Percentiles rank a stretch among this genome's conserved stretches.
Conservation (phyloP, 176 grass and related monocot genomes). For the Avena sativa region DNA sequence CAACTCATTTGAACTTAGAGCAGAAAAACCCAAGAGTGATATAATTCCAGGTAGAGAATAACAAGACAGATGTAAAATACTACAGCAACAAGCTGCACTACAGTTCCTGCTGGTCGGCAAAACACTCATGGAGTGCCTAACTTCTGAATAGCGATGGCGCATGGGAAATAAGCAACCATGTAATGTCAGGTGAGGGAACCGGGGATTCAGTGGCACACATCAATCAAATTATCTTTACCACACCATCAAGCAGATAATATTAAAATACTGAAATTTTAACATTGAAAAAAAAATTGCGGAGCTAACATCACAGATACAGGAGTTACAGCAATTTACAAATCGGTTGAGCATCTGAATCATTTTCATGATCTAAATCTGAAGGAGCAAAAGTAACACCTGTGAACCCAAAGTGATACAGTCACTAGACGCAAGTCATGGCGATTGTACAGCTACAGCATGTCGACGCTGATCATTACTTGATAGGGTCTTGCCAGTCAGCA, state of each 20-base stretch:
- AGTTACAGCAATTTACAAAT: conserved; percentile 27
- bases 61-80: background rate
- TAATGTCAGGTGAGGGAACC: background rate
- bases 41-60: background rate
- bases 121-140: background rate
- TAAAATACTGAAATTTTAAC: background rate
- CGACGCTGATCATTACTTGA: background rate
- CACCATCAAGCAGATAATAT: background rate
- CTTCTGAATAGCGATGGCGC: background rate
- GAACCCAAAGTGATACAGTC: conserved; percentile 30
- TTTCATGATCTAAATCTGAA: conserved; percentile 30
- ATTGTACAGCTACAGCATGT: conserved; percentile 12
- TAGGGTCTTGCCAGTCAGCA: conserved; percentile 17
- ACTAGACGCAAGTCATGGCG: background rate
- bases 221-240: conserved; percentile 18
- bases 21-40: background rate
- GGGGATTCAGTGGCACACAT: background rate
- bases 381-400: conserved; percentile 14
- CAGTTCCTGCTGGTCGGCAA: background rate
- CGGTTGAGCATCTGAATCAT: conserved; percentile 7
- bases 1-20: background rate
- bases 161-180: background rate
- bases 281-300: conserved; percentile 4
- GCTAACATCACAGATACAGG: background rate
- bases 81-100: conserved; percentile 9